Base-by-base conservation (phyloP, 2,329 filamentous ascomycete genomes). In the Aspergillus ochraceus region DNA sequence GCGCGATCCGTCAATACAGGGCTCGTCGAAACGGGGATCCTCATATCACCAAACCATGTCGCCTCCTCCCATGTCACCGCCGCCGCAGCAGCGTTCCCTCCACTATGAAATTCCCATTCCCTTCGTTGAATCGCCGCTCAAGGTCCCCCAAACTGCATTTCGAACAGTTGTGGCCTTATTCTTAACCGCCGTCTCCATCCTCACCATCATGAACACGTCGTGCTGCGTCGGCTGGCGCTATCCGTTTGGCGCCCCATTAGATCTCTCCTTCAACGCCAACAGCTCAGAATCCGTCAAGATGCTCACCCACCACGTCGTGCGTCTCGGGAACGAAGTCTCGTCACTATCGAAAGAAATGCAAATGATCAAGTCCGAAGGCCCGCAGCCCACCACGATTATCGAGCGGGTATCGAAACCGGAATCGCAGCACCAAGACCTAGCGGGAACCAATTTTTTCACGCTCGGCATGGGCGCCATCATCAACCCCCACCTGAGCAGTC, bases 361-460 rank as follows among this genome's bases (percentile, higher is more conserved):
- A 14, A 64, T 63, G 19, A 60, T 74, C 42, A 66, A 62, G 36
- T 66, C 66, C 24, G 68, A 72, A n/a, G 54, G 67, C 8, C 55
- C 61, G 19, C 63, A 62, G 9, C 57, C 45, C 12, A 66, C 70
- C n/a, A 69, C 65, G 12, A 65, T 62, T 17, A 55, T 67, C 17
- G 52, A 58, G 17, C 63, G 61, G 8, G 11, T 47, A 47, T 11
- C 19, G 3, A 47, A 20, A 20, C 45, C 19, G 24, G 59, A 62
- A 8, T 64, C 60, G 57, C 64, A 49, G 24, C 57, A 54, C 51
- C 67, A 60, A 14, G 56, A 61, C 4, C 52, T 49, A 2, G 64
- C 64, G 55, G 83, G 84, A 57, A 79, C 92, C 75, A 97, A 97
- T 78, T 92, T 88, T 77, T 89, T 97, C 67, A 83, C 84, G 3